Conservation (phyloP, 192 early-diverging fungal genomes). For the Coemansia sp. region DNA sequence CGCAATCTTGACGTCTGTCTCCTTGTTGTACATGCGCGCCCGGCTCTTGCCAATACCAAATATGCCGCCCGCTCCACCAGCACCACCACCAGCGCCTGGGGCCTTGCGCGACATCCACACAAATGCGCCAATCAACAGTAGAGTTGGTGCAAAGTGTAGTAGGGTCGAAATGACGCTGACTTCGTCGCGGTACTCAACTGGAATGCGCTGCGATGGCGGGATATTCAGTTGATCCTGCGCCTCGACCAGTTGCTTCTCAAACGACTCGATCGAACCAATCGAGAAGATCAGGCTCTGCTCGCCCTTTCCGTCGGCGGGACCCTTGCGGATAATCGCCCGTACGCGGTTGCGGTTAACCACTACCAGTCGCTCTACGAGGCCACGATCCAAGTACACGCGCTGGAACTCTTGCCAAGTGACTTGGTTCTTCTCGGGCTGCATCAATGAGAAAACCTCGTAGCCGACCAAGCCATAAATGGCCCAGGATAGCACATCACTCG, state of each 20-base stretch:
- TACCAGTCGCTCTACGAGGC: slow-evolving; percentile 85
- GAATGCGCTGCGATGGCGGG: slow-evolving; percentile 86
- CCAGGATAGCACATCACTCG: slow-evolving; percentile 30
- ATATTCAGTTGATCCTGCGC: slow-evolving; percentile 93
- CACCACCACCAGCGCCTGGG: slow-evolving; percentile 64
- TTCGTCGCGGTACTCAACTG: slow-evolving; percentile 88
- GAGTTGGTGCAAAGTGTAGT: slow-evolving; percentile 91
- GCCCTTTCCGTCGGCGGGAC: slow-evolving; percentile 4
- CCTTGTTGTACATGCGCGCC: slow-evolving; percentile 97
- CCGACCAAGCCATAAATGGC: slow-evolving; percentile 16
- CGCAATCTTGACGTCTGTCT: slow-evolving; percentile 89
- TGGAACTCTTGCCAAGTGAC: slow-evolving; percentile 96
- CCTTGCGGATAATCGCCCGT: slow-evolving; percentile 67
- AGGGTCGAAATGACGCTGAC: slow-evolving; percentile 71
- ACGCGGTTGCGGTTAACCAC: slow-evolving; percentile 89
- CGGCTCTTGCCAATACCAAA: slow-evolving; percentile 97
- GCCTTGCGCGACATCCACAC: slow-evolving; percentile 86
- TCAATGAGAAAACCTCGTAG: slow-evolving; percentile 23
- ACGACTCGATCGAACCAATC: slow-evolving; percentile 92
- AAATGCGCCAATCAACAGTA: slow-evolving; percentile 86
- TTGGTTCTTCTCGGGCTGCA: slow-evolving; percentile 50
- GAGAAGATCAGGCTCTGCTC: slow-evolving; percentile 66
- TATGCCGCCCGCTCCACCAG: slow-evolving; percentile 74
- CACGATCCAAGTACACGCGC: slow-evolving; percentile 84
- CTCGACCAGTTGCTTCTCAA: slow-evolving; percentile 87